Conservation (phyloP, 805 yeast species). For the Kockiozyma suomiensis region DNA sequence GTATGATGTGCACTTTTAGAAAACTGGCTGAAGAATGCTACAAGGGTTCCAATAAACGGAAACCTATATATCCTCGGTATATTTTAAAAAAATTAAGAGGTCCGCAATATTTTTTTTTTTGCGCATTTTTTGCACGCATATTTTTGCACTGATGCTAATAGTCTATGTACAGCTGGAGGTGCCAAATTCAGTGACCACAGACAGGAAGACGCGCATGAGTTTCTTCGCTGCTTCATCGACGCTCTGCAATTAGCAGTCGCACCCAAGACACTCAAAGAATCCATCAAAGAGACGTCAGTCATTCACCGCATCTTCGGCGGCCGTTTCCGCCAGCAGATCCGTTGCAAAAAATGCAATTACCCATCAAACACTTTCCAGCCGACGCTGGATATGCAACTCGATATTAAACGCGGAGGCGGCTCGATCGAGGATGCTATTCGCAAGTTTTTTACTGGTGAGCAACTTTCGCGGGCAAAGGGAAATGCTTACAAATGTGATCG, state of each 20-base stretch:
- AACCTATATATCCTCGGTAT: conserved; percentile 63
- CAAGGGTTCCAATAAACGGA: conserved; percentile 5
- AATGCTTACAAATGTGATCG: conserved; percentile 86
- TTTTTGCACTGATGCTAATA: neutral
- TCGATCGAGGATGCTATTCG: conserved; percentile 71
- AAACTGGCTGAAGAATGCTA: conserved; percentile 32
- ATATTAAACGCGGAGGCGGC: conserved; percentile 53
- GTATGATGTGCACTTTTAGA: conserved; percentile 33
- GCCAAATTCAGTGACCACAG: conserved; percentile 29
- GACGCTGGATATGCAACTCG: conserved; percentile 86
- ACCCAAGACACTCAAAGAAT: conserved; percentile 26
- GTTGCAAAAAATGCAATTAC: conserved; percentile 80
- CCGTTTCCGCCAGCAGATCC: conserved; percentile 75
- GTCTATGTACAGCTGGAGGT: conserved; percentile 12
- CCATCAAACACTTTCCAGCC: conserved; percentile 88
- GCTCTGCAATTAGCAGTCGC: conserved; percentile 35
- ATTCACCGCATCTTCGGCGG: conserved; percentile 96
- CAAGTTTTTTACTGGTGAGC: conserved; percentile 83
- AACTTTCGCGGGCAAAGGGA: conserved; percentile 61
- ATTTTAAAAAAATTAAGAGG: conserved; percentile 69
- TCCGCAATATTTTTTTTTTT: conserved; percentile 42
- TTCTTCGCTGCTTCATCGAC: conserved; percentile 50
- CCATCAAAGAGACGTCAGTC: conserved; percentile 55
- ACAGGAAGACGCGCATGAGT: conserved; percentile 97
- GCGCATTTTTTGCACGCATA: conserved; percentile 58